Conservation (phyloP, 495 filamentous ascomycete genomes). For the Penicillium maclennaniae region DNA sequence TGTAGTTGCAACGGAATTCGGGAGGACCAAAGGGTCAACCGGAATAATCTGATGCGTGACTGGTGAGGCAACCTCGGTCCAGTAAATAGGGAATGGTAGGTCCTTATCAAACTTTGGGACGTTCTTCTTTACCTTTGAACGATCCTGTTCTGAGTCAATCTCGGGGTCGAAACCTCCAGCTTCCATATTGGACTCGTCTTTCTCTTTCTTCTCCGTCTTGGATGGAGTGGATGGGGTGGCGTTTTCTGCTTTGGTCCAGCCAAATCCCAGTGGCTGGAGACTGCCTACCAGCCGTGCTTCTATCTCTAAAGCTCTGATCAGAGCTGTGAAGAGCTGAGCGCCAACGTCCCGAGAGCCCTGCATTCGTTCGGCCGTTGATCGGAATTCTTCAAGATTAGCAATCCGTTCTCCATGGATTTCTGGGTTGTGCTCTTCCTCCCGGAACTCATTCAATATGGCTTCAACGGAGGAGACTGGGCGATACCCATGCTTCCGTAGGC, state of each 20-base stretch:
- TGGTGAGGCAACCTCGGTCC: constrained; percentile 84
- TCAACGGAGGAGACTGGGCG: constrained; percentile 65
- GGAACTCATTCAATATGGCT: constrained; percentile 58
- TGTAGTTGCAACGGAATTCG: constrained; percentile 61
- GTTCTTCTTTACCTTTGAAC: constrained; percentile 3
- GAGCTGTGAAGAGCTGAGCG: constrained; percentile 83
- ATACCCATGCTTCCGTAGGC: constrained; percentile 86
- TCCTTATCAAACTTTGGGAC: constrained; percentile 55
- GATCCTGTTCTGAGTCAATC: constrained; percentile 8
- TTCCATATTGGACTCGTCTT: constrained; percentile 11
- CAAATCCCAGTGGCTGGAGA: constrained; percentile 85
- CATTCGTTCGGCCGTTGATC: constrained; percentile 62
- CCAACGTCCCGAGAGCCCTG: constrained; percentile 84
- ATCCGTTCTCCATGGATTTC: constrained; percentile 73
- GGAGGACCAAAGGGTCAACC: constrained; percentile 70
- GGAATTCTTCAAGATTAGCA: constrained; percentile 59
- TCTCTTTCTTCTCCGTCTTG: constrained; percentile 42
- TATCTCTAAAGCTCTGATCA: constrained; percentile 77
- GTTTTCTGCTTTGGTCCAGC: constrained; percentile 79
- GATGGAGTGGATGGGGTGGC: constrained; percentile 17
- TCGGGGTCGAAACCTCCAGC: constrained; percentile 13
- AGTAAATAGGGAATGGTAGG: constrained; percentile 82
- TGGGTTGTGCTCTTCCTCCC: constrained; percentile 57
- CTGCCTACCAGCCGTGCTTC: constrained; percentile 78
- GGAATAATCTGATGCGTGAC: constrained; percentile 71